A percentile compares a stretch with the other conserved stretches of the same genome.
These are phyloP conservation scores for Gremmenia infestans DNA, from an alignment of 2,329 filamentous ascomycete species.

Conservation along the genomic window DNA sequence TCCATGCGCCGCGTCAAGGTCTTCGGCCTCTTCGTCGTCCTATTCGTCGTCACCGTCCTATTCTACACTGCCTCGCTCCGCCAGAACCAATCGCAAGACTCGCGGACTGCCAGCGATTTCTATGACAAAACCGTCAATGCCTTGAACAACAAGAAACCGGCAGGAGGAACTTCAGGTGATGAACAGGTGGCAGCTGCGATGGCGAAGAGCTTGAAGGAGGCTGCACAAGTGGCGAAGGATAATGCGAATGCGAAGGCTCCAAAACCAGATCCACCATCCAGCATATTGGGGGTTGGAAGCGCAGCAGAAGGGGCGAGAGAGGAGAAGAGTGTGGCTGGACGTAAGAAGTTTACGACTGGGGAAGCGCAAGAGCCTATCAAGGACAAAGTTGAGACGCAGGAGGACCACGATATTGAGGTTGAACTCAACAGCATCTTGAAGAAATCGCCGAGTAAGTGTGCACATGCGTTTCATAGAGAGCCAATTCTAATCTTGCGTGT, in stretches of 20 bases:
- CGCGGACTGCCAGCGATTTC: constrained; percentile 49
- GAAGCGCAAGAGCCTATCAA: constrained; percentile 29
- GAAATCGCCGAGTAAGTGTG: constrained; percentile 67
- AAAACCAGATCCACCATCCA: constrained; percentile 53
- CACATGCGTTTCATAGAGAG: background rate
- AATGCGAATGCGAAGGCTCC: constrained; percentile 62
- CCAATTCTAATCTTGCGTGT: constrained; percentile 1
- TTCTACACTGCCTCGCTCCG: constrained; percentile 65
- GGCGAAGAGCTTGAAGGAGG: constrained; percentile 59
- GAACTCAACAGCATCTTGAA: constrained; percentile 78
- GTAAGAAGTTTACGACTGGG: constrained; percentile 38
- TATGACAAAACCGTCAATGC: constrained; percentile 56
- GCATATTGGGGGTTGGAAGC: constrained; percentile 43
- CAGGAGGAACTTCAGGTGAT: constrained; percentile 31
- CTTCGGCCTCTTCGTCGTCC: constrained; percentile 58
- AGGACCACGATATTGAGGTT: constrained; percentile 53
- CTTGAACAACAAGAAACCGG: constrained; percentile 34
- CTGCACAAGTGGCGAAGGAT: constrained; percentile 64
- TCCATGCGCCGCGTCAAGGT: constrained; percentile 66
- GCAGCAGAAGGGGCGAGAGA: constrained; percentile 27
- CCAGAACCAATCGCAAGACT: constrained; percentile 37
- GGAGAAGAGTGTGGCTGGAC: constrained; percentile 44
- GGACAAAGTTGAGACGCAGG: background rate
- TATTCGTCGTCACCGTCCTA: constrained; percentile 61
- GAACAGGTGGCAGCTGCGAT: constrained; percentile 52